phyloP scores from a whole-genome alignment of 2,329 filamentous ascomycete species.

The Drechslerella coelobrocha region DNA sequence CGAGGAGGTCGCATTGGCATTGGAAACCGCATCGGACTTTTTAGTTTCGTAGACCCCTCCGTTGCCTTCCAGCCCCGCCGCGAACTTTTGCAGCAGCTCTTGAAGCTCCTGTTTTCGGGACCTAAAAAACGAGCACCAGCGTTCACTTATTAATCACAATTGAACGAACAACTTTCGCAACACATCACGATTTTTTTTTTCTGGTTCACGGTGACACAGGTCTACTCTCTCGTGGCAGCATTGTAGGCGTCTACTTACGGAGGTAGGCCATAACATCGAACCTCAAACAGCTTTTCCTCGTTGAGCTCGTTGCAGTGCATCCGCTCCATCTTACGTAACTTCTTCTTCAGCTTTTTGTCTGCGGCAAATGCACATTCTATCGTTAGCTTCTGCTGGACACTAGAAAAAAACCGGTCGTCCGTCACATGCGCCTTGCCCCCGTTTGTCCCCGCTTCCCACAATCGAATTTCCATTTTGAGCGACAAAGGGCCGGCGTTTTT shows the following conservation, averaged over 20 bases:
- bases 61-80: conserved; percentile 66
- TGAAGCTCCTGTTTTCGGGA: conserved; percentile 80
- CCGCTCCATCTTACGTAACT: conserved; percentile 74
- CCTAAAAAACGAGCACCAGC: conserved; percentile 57
- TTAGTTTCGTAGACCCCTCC: conserved; percentile 36
- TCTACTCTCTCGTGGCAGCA: too few species aligned
- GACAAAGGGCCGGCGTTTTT: too few species aligned
- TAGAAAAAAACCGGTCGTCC: conserved; percentile 8
- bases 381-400: conserved; percentile 17
- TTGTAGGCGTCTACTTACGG: conserved; percentile 51
- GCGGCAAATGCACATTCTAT: conserved; percentile 6
- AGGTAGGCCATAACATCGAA: conserved; percentile 77
- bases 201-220: too few species aligned
- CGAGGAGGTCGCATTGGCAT: conserved; percentile 63
- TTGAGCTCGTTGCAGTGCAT: conserved; percentile 71
- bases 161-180: too few species aligned
- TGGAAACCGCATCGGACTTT: conserved; percentile 55
- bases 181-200: too few species aligned
- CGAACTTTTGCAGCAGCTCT: conserved; percentile 73
- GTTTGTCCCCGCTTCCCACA: conserved; percentile 28
- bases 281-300: conserved; percentile 81
- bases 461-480: conserved; percentile 27
- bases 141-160: background rate
- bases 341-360: conserved; percentile 71
- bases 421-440: conserved; percentile 22